Evolutionary conservation across 495 filamentous ascomycete genomes (phyloP), one percentile per base, ranked within the genome.

Genomic region (Darksidea phi): DNA sequence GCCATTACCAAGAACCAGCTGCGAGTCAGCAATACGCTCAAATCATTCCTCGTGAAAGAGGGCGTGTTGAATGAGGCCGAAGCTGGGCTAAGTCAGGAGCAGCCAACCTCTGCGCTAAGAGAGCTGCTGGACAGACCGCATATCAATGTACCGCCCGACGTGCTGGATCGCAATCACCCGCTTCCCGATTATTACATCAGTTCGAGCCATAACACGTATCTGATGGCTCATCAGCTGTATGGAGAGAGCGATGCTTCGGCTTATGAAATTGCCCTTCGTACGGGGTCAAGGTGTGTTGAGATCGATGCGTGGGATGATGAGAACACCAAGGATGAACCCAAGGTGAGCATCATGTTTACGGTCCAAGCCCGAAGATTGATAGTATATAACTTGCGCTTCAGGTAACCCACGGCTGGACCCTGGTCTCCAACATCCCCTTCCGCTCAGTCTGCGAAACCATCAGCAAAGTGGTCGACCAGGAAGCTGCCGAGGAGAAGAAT

Each of bases 231-330:
- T 68, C 80, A 84, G 68, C 74, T 84, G 5, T 75, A 67, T 18
- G 80, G 81, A 8, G 64, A 65, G 23, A 80, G 78, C n/a, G 75
- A 70, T 1, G 75, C 76, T 37, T 57, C 59, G 1, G 77, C 78
- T 8, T 84, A 84, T 59, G 72, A 79, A 55, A 75, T 69, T 2
- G 77, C 78, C 0, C 71, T 83, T 17, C 68, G 65, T 6, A 72
- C 79, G 4, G 80, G 80, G 17, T 77, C 80, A 6, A 64, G 80
- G 13, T 83, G 80, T 57, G 77, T 83, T n/a, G 80, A 83, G 67
- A 83, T 83, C 38, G 80, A 82, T 57, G 80, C 78, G 10, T 83
- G 80, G 79, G 79, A 83, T 57, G 71, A 80, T 52, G 65, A 73
- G 15, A 76, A 82, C 23, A 59, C 80, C 55, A 59, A 53, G 7